Percentiles rank a stretch among this genome's conserved stretches.
Conservation (phyloP, 2,329 filamentous ascomycete genomes). For the Plenodomus lindquistii region DNA sequence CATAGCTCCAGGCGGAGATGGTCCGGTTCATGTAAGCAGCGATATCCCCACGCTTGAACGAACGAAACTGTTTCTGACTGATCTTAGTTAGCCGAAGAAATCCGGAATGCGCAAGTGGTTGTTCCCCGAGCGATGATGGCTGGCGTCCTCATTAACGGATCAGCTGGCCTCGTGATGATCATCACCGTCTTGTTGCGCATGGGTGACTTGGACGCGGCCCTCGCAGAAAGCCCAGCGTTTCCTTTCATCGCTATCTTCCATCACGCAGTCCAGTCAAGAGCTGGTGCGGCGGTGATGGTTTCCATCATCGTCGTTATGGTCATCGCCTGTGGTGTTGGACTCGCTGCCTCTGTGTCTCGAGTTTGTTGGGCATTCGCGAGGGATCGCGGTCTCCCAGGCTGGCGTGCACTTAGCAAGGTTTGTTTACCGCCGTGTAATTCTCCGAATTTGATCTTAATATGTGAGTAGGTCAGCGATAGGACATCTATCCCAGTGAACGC, state of each 20-base stretch:
- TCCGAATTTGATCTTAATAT: slow-evolving; percentile 6
- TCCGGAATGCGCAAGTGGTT: slow-evolving; percentile 30
- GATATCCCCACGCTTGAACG: neutral
- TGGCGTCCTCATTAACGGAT: slow-evolving; percentile 44
- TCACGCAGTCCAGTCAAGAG: slow-evolving; percentile 23
- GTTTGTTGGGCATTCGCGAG: slow-evolving; percentile 48
- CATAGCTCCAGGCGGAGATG: slow-evolving; percentile 25
- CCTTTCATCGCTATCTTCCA: slow-evolving; percentile 53
- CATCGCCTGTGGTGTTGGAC: slow-evolving; percentile 40
- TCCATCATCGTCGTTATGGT: slow-evolving; percentile 34
- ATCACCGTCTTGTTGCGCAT: slow-evolving; percentile 35
- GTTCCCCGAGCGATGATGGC: slow-evolving; percentile 45
- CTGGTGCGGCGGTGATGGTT: slow-evolving; percentile 52
- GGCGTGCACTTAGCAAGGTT: slow-evolving; percentile 22
- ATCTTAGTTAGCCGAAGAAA: slow-evolving; percentile 34
- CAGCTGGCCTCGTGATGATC: slow-evolving; percentile 42
- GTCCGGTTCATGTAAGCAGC: slow-evolving; percentile 41
- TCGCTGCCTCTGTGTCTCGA: slow-evolving; percentile 44
- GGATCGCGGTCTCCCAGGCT: slow-evolving; percentile 47
- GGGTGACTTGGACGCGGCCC: slow-evolving; percentile 37
- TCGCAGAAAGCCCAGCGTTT: slow-evolving; percentile 48
- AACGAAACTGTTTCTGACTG: slow-evolving; percentile 10
- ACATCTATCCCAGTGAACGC: slow-evolving; percentile 42
- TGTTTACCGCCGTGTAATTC: neutral
- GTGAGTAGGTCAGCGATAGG: slow-evolving; percentile 19